Conservation (phyloP, 768 basidiomycete genomes). For the Tricholoma saponaceum region DNA sequence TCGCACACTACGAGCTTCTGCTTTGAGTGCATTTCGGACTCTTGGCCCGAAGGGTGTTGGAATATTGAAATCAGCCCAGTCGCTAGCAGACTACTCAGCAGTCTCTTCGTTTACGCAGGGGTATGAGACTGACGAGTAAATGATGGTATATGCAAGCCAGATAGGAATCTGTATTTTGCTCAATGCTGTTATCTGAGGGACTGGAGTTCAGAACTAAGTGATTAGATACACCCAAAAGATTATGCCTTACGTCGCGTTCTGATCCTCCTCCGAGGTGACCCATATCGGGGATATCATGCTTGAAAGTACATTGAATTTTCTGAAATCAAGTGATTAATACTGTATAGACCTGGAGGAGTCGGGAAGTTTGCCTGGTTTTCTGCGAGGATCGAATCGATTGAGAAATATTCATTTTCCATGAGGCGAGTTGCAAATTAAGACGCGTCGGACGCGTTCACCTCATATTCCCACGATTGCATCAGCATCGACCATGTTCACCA, state of each 20-base stretch:
- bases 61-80: conserved; percentile 87
- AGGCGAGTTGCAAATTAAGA: not conserved
- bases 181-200: conserved; percentile 63
- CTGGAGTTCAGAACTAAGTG: not conserved
- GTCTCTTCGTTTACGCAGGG: not conserved
- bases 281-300: conserved; percentile 77
- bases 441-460: conserved; percentile 15
- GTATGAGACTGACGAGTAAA: conserved; percentile 58
- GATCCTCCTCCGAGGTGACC: conserved; percentile 87
- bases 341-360: not conserved
- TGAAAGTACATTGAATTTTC: conserved; percentile 95
- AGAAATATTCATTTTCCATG: conserved; percentile 94
- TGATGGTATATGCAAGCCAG: conserved; percentile 86
- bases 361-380: conserved; percentile 69
- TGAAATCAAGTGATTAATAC: conserved; percentile 23
- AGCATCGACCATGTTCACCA: conserved; percentile 12
- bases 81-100: conserved; percentile 39
- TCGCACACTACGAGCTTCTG: conserved; percentile 82
- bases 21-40: conserved; percentile 84
- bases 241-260: conserved; percentile 67
- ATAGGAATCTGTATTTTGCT: conserved; percentile 83
- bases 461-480: conserved; percentile 14
- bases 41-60: conserved; percentile 72
- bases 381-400: conserved; percentile 85
- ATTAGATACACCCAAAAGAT: conserved; percentile 2